A percentile compares a stretch with the other conserved stretches of the same genome.
These are phyloP conservation scores for Circinella minor DNA, from an alignment of 371 early-diverging fungal species.

Conservation along the genomic window DNA sequence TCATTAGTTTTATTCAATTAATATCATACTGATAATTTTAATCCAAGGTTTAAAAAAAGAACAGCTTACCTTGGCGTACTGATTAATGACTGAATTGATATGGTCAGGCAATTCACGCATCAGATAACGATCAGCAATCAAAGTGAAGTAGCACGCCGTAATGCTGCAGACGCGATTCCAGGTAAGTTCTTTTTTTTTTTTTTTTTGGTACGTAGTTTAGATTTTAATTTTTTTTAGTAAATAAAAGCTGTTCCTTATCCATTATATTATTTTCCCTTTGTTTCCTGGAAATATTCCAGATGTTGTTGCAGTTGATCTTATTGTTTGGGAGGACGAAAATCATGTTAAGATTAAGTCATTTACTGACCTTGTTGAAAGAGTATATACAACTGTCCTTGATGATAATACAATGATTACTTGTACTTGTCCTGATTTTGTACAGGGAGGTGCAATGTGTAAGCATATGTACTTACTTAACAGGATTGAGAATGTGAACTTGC, in stretches of 20 bases:
- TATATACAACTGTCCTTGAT: background rate
- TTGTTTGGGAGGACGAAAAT: background rate
- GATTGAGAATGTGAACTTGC: background rate
- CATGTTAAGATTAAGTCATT: background rate
- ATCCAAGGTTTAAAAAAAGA: too few relatives aligned
- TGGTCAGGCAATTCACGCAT: background rate
- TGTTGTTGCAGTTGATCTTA: background rate
- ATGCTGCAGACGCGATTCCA: background rate
- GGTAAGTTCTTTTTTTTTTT: background rate
- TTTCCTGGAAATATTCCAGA: background rate
- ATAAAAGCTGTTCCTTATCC: background rate
- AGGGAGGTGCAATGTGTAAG: background rate
- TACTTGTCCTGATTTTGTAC: background rate
- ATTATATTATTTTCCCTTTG: background rate
- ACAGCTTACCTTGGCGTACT: too few relatives aligned
- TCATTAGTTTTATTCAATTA: too few relatives aligned
- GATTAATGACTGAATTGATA: too few relatives aligned
- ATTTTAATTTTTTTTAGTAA: background rate
- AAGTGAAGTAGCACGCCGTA: too few relatives aligned
- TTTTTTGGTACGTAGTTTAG: too few relatives aligned
- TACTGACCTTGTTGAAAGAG: background rate
- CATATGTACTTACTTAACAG: background rate
- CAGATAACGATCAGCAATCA: background rate
- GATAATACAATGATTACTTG: background rate
- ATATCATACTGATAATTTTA: too few relatives aligned